Base-by-base conservation (phyloP, 2,329 filamentous ascomycete species). In the Penicillium janthinellum region DNA sequence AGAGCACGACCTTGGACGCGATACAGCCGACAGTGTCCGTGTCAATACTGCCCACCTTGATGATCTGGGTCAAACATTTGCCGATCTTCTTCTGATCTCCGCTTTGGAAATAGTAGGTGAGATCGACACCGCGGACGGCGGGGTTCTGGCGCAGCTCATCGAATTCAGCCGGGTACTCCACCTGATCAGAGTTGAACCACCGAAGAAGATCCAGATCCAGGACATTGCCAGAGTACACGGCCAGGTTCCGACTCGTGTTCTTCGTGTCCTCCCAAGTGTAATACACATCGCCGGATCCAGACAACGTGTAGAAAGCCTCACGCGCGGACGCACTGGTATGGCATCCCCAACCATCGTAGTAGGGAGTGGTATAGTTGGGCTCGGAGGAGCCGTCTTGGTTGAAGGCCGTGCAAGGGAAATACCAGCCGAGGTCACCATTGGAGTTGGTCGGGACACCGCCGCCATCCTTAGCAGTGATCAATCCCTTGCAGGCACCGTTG, bases 1-100 rank as follows among this genome's bases (percentile, higher is more conserved):
- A 99, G 45, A 99, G 87, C 3, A 99, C 95, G 28, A 99, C 93
- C 78, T 96, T 90, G 65, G 94, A 96, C 2, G 95, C 95, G 74
- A 99, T 99, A 79, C 95, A 99, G 15, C 95, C 95, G 51, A 99
- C 90, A 6, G 91, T 96, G 69, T 96, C 93, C 0, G 95, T 98
- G 71, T 99, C 96, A 61, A 99, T 90, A 12, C 90, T 93, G 59
- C 95, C 95, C 54, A 99, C 95, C 76, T 94, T 96, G 84, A 96
- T 92, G 64, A 96, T 96, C 71, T 99, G 88, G 63, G 92, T 87
- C 64, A 99, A 87, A 75, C 95, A 99, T 73, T 92, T 86, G 12
- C 90, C 93, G 52, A 94, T 83, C 65, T 87, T 83, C 81, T 94
- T 97, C 71, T 97, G 92, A 2, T 83, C 78, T 7, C 86, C 83